Percentiles rank a stretch among this genome's conserved stretches.
phyloP scores from a whole-genome alignment of 2,329 filamentous ascomycete species.

The Colletotrichum sp. region DNA sequence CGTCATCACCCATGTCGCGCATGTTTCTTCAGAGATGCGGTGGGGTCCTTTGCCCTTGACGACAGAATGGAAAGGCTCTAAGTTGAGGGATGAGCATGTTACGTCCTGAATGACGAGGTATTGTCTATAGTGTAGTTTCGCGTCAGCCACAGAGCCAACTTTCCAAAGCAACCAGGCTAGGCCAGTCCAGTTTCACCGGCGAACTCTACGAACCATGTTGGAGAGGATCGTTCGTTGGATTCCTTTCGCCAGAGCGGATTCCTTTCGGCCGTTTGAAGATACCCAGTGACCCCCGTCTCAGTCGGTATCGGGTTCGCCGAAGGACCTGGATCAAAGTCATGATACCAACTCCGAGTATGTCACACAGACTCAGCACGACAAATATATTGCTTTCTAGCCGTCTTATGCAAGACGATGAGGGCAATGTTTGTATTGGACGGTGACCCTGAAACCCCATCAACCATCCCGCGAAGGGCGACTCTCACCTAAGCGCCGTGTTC shows the following conservation, averaged over 20 bases:
- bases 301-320: neutral
- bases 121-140: neutral
- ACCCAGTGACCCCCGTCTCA: neutral
- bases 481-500: neutral
- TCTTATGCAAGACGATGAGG: neutral
- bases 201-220: neutral
- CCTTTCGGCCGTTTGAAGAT: neutral
- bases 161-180: neutral
- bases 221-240: neutral
- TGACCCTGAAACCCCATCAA: neutral
- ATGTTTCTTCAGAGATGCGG: neutral
- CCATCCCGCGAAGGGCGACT: neutral
- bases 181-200: neutral
- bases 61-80: neutral
- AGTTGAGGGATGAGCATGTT: neutral
- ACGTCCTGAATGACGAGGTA: neutral
- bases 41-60: neutral
- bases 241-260: neutral
- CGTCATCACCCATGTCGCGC: neutral
- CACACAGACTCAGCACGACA: neutral
- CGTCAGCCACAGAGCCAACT: neutral
- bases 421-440: neutral
- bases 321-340: neutral
- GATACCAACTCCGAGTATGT: neutral
- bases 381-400: neutral